A percentile compares a stretch with the other conserved stretches of the same genome.
Conservation (phyloP, 352 stramenopile genomes). For the Pythium myriotylum region DNA sequence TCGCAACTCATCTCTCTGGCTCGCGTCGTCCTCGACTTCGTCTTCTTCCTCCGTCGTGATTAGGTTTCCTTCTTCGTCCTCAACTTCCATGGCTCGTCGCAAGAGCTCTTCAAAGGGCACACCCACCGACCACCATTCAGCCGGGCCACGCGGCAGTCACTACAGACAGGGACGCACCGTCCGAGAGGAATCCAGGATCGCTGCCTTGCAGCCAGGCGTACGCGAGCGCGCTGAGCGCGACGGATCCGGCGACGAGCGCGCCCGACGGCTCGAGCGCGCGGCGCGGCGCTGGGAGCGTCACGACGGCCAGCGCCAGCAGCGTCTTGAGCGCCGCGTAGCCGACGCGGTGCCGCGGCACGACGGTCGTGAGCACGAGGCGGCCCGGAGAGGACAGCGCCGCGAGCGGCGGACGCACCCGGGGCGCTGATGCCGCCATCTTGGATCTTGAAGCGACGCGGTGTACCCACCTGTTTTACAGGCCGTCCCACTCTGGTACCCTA, state of each 20-base stretch:
- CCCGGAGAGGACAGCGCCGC: no score
- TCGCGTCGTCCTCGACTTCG: conserved; percentile 8
- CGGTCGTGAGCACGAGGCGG: no score
- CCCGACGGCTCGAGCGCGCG: conserved; percentile 4
- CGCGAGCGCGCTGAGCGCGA: conserved; percentile 11
- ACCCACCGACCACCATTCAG: background rate
- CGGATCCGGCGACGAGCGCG: background rate
- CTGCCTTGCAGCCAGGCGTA: conserved; percentile 42
- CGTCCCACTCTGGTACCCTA: no score
- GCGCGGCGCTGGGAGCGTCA: conserved; percentile 11
- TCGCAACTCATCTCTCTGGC: background rate
- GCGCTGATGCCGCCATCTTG: no score
- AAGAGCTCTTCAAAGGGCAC: conserved; percentile 10
- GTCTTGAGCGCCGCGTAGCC: conserved; percentile 18
- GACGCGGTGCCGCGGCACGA: conserved; percentile 10
- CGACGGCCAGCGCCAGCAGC: conserved; percentile 12
- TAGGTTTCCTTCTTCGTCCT: conserved; percentile 16
- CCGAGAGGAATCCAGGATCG: conserved; percentile 43
- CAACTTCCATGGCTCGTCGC: conserved; percentile 1
- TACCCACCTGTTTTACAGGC: no score
- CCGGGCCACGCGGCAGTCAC: background rate
- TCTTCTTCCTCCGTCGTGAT: conserved; percentile 15
- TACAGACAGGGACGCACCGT: no score
- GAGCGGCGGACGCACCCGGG: no score
- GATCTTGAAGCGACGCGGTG: no score